Evolutionary conservation across 2,329 filamentous ascomycete species (phyloP).

Genomic region (Colletotrichum orbiculare): DNA sequence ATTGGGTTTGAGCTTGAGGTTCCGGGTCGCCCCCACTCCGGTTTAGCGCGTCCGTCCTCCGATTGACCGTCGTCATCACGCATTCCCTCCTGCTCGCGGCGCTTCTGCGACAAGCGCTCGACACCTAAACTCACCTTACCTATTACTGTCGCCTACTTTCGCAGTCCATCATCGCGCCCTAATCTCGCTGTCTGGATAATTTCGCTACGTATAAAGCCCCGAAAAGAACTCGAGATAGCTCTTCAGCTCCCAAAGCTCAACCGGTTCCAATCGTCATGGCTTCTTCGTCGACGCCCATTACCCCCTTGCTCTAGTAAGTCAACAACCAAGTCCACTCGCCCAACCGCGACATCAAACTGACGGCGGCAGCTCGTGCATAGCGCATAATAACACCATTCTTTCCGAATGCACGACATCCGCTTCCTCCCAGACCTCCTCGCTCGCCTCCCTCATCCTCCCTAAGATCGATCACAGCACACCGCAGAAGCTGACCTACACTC

Average conservation of each 20-base stretch:
- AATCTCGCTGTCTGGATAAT: constrained; percentile 14
- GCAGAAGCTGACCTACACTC: constrained; percentile 94
- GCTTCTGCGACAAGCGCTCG: constrained; percentile 31
- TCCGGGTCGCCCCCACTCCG: constrained; percentile 20
- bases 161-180: constrained; percentile 16
- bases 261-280: constrained; percentile 63
- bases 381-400: constrained; percentile 92
- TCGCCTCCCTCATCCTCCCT: constrained; percentile 93
- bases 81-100: constrained; percentile 17
- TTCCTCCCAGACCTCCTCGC: constrained; percentile 82
- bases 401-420: constrained; percentile 91
- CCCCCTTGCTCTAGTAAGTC: constrained; percentile 79
- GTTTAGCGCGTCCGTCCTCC: constrained; percentile 31
- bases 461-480: constrained; percentile 86
- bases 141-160: constrained; percentile 14
- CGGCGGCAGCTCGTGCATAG: constrained; percentile 83
- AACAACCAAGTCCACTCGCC: constrained; percentile 3
- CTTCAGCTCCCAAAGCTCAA: constrained; percentile 3
- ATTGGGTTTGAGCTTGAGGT: background rate
- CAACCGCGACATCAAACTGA: constrained; percentile 30
- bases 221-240: constrained; percentile 18
- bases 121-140: constrained; percentile 1
- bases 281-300: constrained; percentile 75
- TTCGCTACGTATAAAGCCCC: background rate
- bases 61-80: constrained; percentile 36